Percentiles rank a stretch among this genome's conserved stretches.
phyloP scores from a whole-genome alignment of 352 stramenopile species.

The Phytophthora chlamydospora region DNA sequence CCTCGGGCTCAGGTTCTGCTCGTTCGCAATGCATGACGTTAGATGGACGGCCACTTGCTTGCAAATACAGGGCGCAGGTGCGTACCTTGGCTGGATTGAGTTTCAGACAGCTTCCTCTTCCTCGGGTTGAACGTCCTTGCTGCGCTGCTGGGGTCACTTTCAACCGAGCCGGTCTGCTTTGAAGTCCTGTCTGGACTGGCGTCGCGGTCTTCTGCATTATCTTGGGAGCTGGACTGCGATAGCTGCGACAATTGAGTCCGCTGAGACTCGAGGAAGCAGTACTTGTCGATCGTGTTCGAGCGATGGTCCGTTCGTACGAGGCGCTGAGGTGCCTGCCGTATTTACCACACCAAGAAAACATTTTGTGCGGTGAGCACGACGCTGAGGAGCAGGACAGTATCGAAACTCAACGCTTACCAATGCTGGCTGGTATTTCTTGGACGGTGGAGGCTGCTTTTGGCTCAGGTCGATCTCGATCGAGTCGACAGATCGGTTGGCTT shows the following conservation, averaged over 20 bases:
- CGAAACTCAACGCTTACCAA: conserved; percentile 40
- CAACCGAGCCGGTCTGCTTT: conserved; percentile 6
- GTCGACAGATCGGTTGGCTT: conserved; percentile 32
- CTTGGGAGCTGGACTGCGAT: conserved; percentile 37
- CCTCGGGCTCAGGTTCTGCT: conserved; percentile 36
- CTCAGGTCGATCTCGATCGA: conserved; percentile 67
- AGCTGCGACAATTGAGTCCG: conserved; percentile 51
- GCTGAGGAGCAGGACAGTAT: not conserved
- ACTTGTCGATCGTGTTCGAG: conserved; percentile 89
- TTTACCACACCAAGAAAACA: conserved; percentile 1
- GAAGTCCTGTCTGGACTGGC: conserved; percentile 7
- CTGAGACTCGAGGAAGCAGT: conserved; percentile 82
- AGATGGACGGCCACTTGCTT: not conserved
- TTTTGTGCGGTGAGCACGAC: not conserved
- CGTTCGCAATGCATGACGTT: conserved; percentile 1
- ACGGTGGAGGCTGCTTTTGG: conserved; percentile 56
- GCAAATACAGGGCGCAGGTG: not conserved
- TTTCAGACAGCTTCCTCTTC: conserved; percentile 40
- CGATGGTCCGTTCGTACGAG: conserved; percentile 85
- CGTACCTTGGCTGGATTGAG: conserved; percentile 33
- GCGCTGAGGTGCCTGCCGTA: conserved; percentile 69
- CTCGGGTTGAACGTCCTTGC: conserved; percentile 13
- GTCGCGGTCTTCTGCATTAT: conserved; percentile 21
- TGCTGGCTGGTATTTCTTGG: conserved; percentile 74
- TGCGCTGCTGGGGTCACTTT: conserved; percentile 9